Percentiles rank a stretch among this genome's conserved stretches.
Evolutionary conservation across 495 filamentous ascomycete genomes (phyloP).

Genomic region (Aspergillus incahuasiensis): DNA sequence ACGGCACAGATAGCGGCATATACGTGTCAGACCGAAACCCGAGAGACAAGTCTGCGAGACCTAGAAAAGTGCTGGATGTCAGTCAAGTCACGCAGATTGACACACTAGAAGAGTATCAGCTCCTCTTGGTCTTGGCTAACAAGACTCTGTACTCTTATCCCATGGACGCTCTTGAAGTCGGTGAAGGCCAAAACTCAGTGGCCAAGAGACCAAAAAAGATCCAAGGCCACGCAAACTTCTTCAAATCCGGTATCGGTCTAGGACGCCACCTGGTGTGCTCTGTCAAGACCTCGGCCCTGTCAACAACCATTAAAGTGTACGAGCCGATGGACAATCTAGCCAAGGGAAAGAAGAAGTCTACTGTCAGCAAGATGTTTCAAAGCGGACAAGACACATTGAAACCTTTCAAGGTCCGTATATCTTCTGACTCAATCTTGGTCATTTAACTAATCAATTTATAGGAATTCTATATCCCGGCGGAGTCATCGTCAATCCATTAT

Average conservation of each 20-base stretch:
- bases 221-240: constrained; percentile 94
- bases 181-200: constrained; percentile 64
- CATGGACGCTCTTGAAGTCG: constrained; percentile 75
- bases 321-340: constrained; percentile 91
- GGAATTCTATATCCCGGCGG: constrained; percentile 98
- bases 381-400: constrained; percentile 89
- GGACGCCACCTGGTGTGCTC: constrained; percentile 92
- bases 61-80: constrained; percentile 79
- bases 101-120: constrained; percentile 87
- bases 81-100: constrained; percentile 91
- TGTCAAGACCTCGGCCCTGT: constrained; percentile 84
- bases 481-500: constrained; percentile 96
- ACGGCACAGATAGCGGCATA: constrained; percentile 89
- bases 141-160: constrained; percentile 86
- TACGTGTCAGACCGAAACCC: constrained; percentile 86
- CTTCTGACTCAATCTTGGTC: not conserved
- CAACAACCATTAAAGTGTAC: constrained; percentile 94
- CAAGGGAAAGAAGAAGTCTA: constrained; percentile 84
- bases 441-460: constrained; percentile 19
- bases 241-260: constrained; percentile 92
- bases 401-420: constrained; percentile 70
- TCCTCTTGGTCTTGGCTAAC: constrained; percentile 88
- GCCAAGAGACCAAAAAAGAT: constrained; percentile 94
- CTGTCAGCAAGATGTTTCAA: constrained; percentile 91
- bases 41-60: constrained; percentile 71